Conservation (phyloP, 2,329 filamentous ascomycete species). For the Bimuria novae-zelandiae region DNA sequence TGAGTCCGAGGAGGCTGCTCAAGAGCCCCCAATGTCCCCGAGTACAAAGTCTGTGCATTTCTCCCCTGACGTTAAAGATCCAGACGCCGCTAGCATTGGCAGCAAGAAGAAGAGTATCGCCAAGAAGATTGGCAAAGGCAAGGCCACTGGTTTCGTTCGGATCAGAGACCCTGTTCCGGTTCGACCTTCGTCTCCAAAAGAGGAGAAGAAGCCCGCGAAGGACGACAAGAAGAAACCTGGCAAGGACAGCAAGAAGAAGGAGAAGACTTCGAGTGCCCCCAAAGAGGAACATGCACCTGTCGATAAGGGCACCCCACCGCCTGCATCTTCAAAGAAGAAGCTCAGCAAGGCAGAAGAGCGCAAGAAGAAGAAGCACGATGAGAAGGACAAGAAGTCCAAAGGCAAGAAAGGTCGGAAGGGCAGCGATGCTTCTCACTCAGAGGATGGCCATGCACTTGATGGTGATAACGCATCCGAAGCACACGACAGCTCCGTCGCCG, state of each 20-base stretch:
- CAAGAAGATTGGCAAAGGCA: slow-evolving; percentile 35
- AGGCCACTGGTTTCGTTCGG: slow-evolving; percentile 39
- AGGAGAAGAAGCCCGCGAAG: slow-evolving; percentile 33
- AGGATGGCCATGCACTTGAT: slow-evolving; percentile 16
- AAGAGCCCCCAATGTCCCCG: slow-evolving; percentile 38
- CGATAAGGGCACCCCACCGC: slow-evolving; percentile 12
- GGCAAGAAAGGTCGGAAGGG: slow-evolving; percentile 24
- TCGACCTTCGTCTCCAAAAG: slow-evolving; percentile 27
- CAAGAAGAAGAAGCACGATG: slow-evolving; percentile 32
- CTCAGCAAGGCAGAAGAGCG: slow-evolving; percentile 31
- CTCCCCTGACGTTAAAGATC: slow-evolving; percentile 45
- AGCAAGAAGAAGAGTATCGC: slow-evolving; percentile 33
- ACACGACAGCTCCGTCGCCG: slow-evolving; percentile 17
- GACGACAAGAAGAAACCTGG: slow-evolving; percentile 14
- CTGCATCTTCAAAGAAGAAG: slow-evolving; percentile 26
- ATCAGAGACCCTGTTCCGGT: slow-evolving; percentile 30
- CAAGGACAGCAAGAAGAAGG: slow-evolving; percentile 10
- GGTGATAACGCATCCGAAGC: slow-evolving; percentile 23
- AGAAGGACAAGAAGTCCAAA: slow-evolving; percentile 28
- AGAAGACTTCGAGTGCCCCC: slow-evolving; percentile 11
- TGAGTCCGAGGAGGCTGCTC: slow-evolving; percentile 44
- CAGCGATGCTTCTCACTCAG: slow-evolving; percentile 10
- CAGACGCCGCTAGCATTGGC: slow-evolving; percentile 32
- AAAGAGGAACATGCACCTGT: slow-evolving; percentile 11
- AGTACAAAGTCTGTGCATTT: slow-evolving; percentile 42